phyloP scores from a whole-genome alignment of 108 stramenopile species.

The Nitzschia putrida region DNA sequence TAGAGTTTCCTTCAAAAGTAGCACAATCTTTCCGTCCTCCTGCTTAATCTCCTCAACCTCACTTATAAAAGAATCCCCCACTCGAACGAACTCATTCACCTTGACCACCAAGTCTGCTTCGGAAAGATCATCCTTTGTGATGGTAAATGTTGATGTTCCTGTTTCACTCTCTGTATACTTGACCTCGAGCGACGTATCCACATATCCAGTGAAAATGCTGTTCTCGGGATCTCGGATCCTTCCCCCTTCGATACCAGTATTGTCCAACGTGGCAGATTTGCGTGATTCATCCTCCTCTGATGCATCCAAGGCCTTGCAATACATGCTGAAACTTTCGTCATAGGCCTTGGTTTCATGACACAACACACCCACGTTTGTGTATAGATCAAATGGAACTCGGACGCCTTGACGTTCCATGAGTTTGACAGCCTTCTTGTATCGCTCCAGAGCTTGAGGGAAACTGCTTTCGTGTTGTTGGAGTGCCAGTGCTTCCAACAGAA shows the following conservation, averaged over 20 bases:
- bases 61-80: slow-evolving; percentile 44
- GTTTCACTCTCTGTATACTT: slow-evolving; percentile 15
- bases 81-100: slow-evolving; percentile 41
- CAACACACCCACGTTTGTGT: slow-evolving; percentile 80
- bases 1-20: slow-evolving; percentile 47
- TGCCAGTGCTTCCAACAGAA: slow-evolving; percentile 78
- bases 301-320: slow-evolving; percentile 60
- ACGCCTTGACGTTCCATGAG: slow-evolving; percentile 64
- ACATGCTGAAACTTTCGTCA: slow-evolving; percentile 66
- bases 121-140: slow-evolving; percentile 13
- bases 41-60: slow-evolving; percentile 30
- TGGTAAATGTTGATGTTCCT: background rate
- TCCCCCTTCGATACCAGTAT: slow-evolving; percentile 44
- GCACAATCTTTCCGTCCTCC: slow-evolving; percentile 25
- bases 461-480: slow-evolving; percentile 77
- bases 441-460: slow-evolving; percentile 62
- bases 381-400: slow-evolving; percentile 56
- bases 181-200: slow-evolving; percentile 18
- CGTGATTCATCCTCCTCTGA: slow-evolving; percentile 41
- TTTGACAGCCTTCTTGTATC: slow-evolving; percentile 77
- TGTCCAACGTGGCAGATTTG: slow-evolving; percentile 33
- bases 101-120: slow-evolving; percentile 14
- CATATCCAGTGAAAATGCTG: slow-evolving; percentile 66
- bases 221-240: slow-evolving; percentile 64
- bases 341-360: slow-evolving; percentile 80